Evolutionary conservation across 2,329 filamentous ascomycete genomes (phyloP).

Genomic region (Alternaria postmessia): DNA sequence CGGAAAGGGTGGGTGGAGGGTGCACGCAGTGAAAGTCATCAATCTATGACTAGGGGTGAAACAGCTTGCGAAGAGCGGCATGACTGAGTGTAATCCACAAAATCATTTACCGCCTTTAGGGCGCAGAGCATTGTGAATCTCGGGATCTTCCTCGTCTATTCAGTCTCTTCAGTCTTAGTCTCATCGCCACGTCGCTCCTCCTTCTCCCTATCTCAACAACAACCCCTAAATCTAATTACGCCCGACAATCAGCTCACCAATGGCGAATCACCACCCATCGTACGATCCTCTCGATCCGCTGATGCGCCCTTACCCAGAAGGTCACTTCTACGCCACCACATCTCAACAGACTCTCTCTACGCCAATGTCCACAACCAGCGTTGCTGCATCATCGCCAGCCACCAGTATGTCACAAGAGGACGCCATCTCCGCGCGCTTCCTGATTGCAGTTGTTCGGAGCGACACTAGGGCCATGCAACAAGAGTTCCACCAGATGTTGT

Average conservation of each 20-base stretch:
- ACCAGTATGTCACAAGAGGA: constrained; percentile 3
- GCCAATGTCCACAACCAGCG: background rate
- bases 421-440: background rate
- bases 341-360: background rate
- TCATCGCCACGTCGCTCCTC: background rate
- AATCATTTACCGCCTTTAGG: background rate
- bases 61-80: background rate
- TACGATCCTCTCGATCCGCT: background rate
- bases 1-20: background rate
- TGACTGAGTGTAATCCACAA: background rate
- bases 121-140: background rate
- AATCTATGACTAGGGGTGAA: background rate
- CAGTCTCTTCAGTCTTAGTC: background rate
- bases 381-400: background rate
- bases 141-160: background rate
- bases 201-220: background rate
- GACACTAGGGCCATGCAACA: constrained; percentile 4
- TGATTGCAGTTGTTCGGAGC: background rate
- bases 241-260: background rate
- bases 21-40: background rate
- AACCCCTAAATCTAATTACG: background rate
- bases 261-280: background rate
- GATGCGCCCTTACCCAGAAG: background rate
- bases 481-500: background rate
- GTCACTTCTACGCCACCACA: background rate